Evolutionary conservation across 2,329 filamentous ascomycete species (phyloP), one percentile per base, ranked within the genome.

Genomic region (Penicillium corylophilum): DNA sequence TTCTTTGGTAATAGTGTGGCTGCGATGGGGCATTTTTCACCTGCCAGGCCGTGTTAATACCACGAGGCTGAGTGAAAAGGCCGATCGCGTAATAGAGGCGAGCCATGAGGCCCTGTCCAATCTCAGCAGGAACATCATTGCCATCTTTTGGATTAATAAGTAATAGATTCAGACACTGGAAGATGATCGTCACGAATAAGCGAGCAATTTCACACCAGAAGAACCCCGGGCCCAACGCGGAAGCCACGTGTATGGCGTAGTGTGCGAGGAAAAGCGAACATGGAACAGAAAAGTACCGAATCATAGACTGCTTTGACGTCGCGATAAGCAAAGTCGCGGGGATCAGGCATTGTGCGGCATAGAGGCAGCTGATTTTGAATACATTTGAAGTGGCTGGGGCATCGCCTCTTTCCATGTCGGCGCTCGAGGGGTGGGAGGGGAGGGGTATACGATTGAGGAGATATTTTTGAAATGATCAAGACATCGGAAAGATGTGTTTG

Each of bases 21-120:
- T 52, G 57, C 0, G 50, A 10, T 0, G 65, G 62, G 0, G 54
- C 31, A 23, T 62, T 61, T 44, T 60, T 67, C 9, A 48, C 51
- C 12, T 64, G 56, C 46, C 62, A 56, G 20, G 54, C 45, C 3
- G 63, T 66, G 9, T 52, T 50, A 4, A 67, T 43, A 1, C 57
- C 65, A 10, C 64, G 60, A 3, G 50, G 29, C 20, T 48, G 53
- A 5, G 53, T 35, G 8, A 64, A 38, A 9, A 38, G 35, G 35
- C 35, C 9, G 16, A 12, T 20, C 9, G 18, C 0, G 59, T 13
- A 8, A 44, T 26, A 12, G 28, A 33, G 13, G 46, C 50, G 16
- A 48, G n/a, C 5, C 39, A 46, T 9, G 59, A 15, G 18, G 3
- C 35, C 35, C 16, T 38, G 16, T 8, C 13, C 57, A 44, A 22